Evolutionary conservation across 495 filamentous ascomycete genomes (phyloP).

Genomic region (Penicillium cinerascens): DNA sequence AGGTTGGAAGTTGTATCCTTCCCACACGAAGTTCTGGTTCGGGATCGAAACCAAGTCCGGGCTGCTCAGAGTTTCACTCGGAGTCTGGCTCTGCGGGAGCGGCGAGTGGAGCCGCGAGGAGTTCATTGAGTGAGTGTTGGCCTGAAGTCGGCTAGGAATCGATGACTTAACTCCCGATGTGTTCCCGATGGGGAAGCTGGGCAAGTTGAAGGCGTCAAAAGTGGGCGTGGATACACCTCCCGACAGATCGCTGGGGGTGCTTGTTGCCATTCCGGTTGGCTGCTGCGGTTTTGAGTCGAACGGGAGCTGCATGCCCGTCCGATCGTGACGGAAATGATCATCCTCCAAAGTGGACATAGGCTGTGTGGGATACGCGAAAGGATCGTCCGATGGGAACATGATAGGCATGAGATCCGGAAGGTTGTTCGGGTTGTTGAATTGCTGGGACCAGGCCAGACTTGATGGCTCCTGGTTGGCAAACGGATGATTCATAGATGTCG

Average conservation of each 20-base stretch:
- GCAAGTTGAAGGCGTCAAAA: constrained; percentile 31
- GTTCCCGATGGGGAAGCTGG: constrained; percentile 22
- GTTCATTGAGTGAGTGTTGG: constrained; percentile 21
- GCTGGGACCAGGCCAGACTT: constrained; percentile 27
- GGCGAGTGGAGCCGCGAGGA: constrained; percentile 35
- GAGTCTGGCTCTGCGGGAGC: constrained; percentile 32
- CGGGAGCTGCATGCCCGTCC: constrained; percentile 9
- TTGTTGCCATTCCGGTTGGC: constrained; percentile 14
- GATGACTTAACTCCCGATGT: constrained; percentile 23
- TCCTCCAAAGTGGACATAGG: constrained; percentile 66
- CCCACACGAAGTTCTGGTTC: constrained; percentile 45
- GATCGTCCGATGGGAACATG: constrained; percentile 90
- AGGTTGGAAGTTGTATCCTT: constrained; percentile 40
- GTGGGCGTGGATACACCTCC: constrained; percentile 21
- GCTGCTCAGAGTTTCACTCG: constrained; percentile 36
- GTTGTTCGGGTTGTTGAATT: constrained; percentile 31
- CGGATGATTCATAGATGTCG: constrained; percentile 14
- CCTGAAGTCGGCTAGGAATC: constrained; percentile 28
- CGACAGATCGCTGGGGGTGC: constrained; percentile 16
- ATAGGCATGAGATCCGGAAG: constrained; percentile 76
- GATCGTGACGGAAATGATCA: constrained; percentile 42
- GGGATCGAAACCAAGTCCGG: constrained; percentile 47
- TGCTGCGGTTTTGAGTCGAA: constrained; percentile 16
- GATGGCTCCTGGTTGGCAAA: constrained; percentile 26
- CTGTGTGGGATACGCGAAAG: constrained; percentile 85